Percentiles rank a stretch among this genome's conserved stretches.
Conservation (phyloP, 129 eudicot genomes). For the Saussurea involucrata region DNA sequence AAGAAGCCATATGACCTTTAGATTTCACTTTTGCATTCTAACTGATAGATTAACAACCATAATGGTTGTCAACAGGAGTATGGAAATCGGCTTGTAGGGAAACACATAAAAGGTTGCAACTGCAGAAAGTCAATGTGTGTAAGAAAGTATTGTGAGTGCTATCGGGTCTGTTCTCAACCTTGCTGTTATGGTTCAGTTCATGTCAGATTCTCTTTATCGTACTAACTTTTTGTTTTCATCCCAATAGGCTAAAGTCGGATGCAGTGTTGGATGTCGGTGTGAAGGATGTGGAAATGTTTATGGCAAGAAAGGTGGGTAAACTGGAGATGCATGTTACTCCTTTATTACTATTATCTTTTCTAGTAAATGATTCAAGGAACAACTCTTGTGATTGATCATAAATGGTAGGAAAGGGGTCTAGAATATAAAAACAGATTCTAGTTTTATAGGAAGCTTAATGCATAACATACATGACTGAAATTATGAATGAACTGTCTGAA, state of each 20-base stretch:
- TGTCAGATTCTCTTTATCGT: neutral
- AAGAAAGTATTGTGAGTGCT: slow-evolving; percentile 80
- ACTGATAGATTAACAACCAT: neutral
- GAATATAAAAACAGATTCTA: neutral
- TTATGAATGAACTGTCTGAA: neutral
- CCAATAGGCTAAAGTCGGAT: slow-evolving; percentile 68
- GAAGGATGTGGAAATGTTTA: slow-evolving; percentile 71
- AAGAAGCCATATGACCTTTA: slow-evolving; percentile 22
- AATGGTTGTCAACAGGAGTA: slow-evolving; percentile 44
- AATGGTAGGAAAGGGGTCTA: neutral
- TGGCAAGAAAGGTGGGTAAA: slow-evolving; percentile 74
- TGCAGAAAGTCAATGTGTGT: slow-evolving; percentile 81
- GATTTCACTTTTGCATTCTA: neutral
- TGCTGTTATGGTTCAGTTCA: neutral
- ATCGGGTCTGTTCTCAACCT: slow-evolving; percentile 48
- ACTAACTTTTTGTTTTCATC: neutral
- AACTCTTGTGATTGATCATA: neutral
- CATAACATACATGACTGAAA: neutral
- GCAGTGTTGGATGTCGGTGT: slow-evolving; percentile 79
- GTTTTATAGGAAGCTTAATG: neutral
- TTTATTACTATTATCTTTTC: neutral
- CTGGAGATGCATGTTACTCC: neutral
- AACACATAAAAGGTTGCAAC: slow-evolving; percentile 86
- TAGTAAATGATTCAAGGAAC: neutral
- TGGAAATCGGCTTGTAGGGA: slow-evolving; percentile 34